Evolutionary conservation across 306 rosid genomes (phyloP).

Genomic region (Pterocarpus macrocarpus): DNA sequence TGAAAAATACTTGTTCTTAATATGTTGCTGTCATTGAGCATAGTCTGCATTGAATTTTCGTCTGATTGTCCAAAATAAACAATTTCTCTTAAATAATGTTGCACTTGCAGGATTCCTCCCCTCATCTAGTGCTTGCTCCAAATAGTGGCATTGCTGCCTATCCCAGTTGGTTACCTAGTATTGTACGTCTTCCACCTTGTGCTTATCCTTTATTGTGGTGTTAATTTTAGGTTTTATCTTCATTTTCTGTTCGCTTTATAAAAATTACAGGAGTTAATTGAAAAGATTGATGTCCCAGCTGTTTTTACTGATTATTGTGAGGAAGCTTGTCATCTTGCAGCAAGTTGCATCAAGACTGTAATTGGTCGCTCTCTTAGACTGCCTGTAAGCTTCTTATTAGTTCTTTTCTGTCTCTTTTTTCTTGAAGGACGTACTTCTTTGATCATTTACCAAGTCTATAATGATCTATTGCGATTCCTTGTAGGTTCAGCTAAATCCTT

Average conservation of each 20-base stretch:
- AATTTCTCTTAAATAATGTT: slow-evolving; percentile 28
- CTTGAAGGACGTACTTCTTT: neutral
- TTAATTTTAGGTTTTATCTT: neutral
- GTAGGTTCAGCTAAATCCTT: slow-evolving; percentile 93
- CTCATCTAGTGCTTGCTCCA: slow-evolving; percentile 83
- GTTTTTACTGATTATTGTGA: slow-evolving; percentile 88
- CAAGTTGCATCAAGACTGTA: slow-evolving; percentile 68
- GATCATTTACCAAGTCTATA: neutral
- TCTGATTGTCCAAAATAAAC: slow-evolving; percentile 14
- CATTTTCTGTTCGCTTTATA: slow-evolving; percentile 19
- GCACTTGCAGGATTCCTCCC: slow-evolving; percentile 64
- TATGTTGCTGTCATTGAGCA: slow-evolving; percentile 17
- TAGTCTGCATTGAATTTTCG: slow-evolving; percentile 30
- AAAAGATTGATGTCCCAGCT: slow-evolving; percentile 66
- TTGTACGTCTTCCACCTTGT: slow-evolving; percentile 60
- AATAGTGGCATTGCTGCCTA: slow-evolving; percentile 92
- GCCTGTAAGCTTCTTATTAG: slow-evolving; percentile 61
- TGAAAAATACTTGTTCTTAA: slow-evolving; percentile 15
- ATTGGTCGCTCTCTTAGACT: slow-evolving; percentile 59
- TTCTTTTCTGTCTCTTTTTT: neutral
- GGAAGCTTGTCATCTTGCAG: slow-evolving; percentile 97
- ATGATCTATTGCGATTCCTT: slow-evolving; percentile 35
- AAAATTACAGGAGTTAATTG: slow-evolving; percentile 68
- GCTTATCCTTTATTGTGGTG: slow-evolving; percentile 15
- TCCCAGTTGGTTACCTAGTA: slow-evolving; percentile 87